Evolutionary conservation across 768 basidiomycete species (phyloP).

Genomic region (Rubroboletus pulcherrimus): DNA sequence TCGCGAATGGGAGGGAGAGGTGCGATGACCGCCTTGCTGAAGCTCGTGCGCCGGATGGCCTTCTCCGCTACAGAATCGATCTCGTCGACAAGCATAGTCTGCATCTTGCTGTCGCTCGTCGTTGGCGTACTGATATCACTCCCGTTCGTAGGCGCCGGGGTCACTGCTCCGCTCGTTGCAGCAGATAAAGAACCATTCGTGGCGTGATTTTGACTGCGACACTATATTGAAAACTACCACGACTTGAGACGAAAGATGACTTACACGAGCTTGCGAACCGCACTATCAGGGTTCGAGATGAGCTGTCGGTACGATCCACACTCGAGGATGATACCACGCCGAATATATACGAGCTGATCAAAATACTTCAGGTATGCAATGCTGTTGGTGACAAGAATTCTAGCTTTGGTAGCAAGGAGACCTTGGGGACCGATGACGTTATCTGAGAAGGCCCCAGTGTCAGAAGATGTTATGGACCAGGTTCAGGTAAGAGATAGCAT

Average conservation of each 20-base stretch:
- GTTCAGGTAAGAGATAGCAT: background rate
- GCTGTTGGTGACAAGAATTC: constrained; percentile 83
- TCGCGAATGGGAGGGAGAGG: constrained; percentile 37
- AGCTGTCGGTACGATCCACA: constrained; percentile 60
- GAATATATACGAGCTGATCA: constrained; percentile 70
- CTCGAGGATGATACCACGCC: constrained; percentile 81
- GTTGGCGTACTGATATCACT: constrained; percentile 20
- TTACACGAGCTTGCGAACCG: constrained; percentile 74
- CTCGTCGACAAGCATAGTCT: constrained; percentile 24
- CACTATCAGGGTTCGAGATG: constrained; percentile 55
- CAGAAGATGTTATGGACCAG: background rate
- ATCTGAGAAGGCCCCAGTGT: constrained; percentile 40
- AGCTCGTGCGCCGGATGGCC: constrained; percentile 52
- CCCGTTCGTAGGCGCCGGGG: constrained; percentile 41
- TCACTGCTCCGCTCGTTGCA: constrained; percentile 41
- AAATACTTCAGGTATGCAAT: constrained; percentile 80
- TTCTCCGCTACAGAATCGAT: constrained; percentile 49
- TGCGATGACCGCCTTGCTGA: constrained; percentile 51
- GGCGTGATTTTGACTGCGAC: constrained; percentile 45
- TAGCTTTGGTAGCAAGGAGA: constrained; percentile 75
- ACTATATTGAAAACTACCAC: background rate
- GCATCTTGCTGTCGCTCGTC: constrained; percentile 19
- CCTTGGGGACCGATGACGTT: constrained; percentile 85
- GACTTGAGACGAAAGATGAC: constrained; percentile 20
- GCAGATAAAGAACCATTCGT: constrained; percentile 38